Percentiles rank a stretch among this genome's conserved stretches.
Evolutionary conservation across 805 yeast genomes (phyloP).

Genomic region (Metschnikowia corniflorae): DNA sequence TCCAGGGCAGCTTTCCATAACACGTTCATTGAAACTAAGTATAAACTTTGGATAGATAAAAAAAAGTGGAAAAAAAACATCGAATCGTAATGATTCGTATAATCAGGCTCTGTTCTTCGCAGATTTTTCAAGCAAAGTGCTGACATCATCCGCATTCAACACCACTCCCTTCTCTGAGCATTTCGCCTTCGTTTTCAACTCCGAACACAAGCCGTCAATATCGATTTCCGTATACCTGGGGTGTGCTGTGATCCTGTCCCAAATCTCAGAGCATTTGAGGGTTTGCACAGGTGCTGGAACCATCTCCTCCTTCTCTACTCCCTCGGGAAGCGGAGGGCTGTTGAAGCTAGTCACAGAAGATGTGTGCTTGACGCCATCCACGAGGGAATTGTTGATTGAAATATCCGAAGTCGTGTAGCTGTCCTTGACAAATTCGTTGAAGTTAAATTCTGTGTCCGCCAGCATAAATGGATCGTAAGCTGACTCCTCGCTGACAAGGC

Average conservation of each 20-base stretch:
- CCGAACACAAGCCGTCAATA: slow-evolving; percentile 88
- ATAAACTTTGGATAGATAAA: background rate
- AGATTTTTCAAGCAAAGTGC: slow-evolving; percentile 41
- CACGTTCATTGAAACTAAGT: background rate
- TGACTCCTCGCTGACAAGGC: slow-evolving; percentile 54
- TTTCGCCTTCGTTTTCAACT: slow-evolving; percentile 87
- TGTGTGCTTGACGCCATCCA: slow-evolving; percentile 12
- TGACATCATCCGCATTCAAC: slow-evolving; percentile 75
- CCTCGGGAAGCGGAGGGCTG: slow-evolving; percentile 17
- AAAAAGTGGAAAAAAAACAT: background rate
- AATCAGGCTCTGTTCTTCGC: slow-evolving; percentile 10
- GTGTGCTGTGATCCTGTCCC: slow-evolving; percentile 95
- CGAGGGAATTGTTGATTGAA: slow-evolving; percentile 14
- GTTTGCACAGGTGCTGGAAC: slow-evolving; percentile 68
- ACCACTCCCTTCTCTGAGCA: slow-evolving; percentile 94
- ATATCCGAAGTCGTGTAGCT: slow-evolving; percentile 26
- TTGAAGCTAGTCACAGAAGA: slow-evolving; percentile 19
- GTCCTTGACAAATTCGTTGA: slow-evolving; percentile 36
- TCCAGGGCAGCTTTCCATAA: no score
- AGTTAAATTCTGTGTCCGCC: slow-evolving; percentile 31
- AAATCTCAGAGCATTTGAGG: slow-evolving; percentile 80
- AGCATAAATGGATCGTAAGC: slow-evolving; percentile 48
- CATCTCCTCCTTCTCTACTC: slow-evolving; percentile 25
- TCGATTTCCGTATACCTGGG: slow-evolving; percentile 92
- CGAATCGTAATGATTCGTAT: background rate